Base-by-base conservation (phyloP, 257 asterid genomes). In the Thymus quinquecostatus region DNA sequence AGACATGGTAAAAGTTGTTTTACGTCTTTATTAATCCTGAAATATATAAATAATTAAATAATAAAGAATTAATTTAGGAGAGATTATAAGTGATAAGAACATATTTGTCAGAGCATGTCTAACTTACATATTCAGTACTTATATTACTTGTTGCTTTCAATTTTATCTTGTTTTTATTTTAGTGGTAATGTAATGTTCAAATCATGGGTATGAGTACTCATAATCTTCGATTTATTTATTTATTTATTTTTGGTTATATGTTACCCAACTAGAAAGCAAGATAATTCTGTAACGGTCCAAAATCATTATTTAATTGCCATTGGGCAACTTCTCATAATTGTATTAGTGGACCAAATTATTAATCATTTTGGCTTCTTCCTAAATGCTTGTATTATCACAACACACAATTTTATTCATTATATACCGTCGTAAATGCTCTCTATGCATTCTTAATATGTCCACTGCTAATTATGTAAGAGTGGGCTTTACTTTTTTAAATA, bases 211-310 rank as follows among this genome's bases (percentile, higher is more conserved):
- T 21, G 21, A 21, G 21, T 21, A 21, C 21, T 21, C 21, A 21
- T 21, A 21, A 21, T 21, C 21, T 21, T 21, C 21, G 21, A 21
- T 38, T 38, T 5, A 38, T 38, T 38, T 34, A 3, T 34, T 34
- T 38, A 38, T 36, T 36, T 36, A 36, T 36, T 38, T 38, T 5
- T 40, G 63, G 51, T 63, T 64, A 27, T 58, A 68, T 75, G 77
- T 33, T 68, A 48, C 86, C 79, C 64, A 68, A 64, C 75, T 8
- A 72, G 63, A 79, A 45, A 47, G 44, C 81, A 68, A 14, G 57
- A 68, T 78, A 45, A 66, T 41, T 40, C 10, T 6, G 45, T 9
- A 30, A 66, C 8, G 74, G 65, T 13, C 36, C 67, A 53, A 8
- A 21, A 30, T 10, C 69, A 40, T 55, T 55, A 55, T 7, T 28